Base-by-base conservation (phyloP, 768 basidiomycete species). In the Sporobolomyces roseus region DNA sequence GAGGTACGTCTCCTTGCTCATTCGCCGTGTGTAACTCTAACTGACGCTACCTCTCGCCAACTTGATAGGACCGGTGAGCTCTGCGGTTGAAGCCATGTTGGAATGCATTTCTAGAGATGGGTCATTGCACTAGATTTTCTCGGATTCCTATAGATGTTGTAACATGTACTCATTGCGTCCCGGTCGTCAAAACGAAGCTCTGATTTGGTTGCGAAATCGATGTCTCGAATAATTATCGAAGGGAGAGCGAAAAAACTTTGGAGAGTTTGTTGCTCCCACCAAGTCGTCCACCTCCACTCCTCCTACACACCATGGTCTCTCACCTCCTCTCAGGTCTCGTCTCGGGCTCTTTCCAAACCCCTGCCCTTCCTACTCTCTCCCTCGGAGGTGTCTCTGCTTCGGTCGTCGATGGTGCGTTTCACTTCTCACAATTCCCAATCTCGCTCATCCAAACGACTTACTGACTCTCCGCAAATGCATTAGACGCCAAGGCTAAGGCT, bases 351-450 rank as follows among this genome's bases (percentile, higher is more conserved):
- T 68, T 68, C 67, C 50, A 63, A 50, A 68, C 67, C 62, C 62
- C 67, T 35, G 67, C 67, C 29, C 49, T 72, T 49, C 85, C 79
- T 56, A 81, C 79, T 49, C 83, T 81, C 61, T 83, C 82, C 61
- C 80, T 82, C 60, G 85, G 74, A 13, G 85, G 84, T 7, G 85
- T 85, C 2, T 85, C 77, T 72, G 85, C 86, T 63, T 86, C 84
- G 9, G 81, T 81, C 14, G 83, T 84, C 3, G 82, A 83, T 32
- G 85, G 81, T 25, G 72, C 65, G 68, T 82, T 81, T n/a, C 74
- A 73, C 12, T 41, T 4, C 10, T 80, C 79, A 81, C 79, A 17
- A 13, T 59, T 82, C 78, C 46, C 13, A 45, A 46, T 19, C 51
- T 45, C 38, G 17, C 13, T 27, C 33, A 36, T n/a, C 8, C 33